Base-by-base conservation (phyloP, 805 yeast genomes). In the Wickerhamiella galacta region DNA sequence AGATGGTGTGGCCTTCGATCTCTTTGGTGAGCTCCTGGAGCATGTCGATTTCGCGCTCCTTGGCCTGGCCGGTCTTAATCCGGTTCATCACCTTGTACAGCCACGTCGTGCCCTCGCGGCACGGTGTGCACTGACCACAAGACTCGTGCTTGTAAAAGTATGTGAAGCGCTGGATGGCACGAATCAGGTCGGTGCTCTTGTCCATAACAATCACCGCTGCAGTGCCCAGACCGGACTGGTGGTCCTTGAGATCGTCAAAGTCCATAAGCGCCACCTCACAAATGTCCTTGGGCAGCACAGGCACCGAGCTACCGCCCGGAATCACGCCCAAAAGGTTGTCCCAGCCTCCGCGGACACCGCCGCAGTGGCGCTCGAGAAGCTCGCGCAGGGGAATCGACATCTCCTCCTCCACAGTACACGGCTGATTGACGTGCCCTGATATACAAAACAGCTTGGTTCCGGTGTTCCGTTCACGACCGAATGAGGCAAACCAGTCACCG, bases 81-180 rank as follows among this genome's bases (percentile, higher is more conserved):
- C 93, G 69, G 52, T 75, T 76, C 93, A 81, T 81, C 70, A 79
- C 74, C 58, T 71, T 76, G 39, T 66, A 63, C 46, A 81, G 62
- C 77, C 87, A 81, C 15, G 92, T 75, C 28, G 93, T 80, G 37
- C 94, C 94, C 60, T 81, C 93, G 55, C 94, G 72, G 61, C 93
- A 81, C 38, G 93, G 93, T 3, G 93, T 81, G 63, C 93, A 81
- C 61, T 81, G 93, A 38, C 93, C 93, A 61, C 93, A 81, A 6
- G 90, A 76, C 64, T 81, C 93, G 60, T 81, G 93, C 63, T 76
- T 78, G 64, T 79, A 81, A 57, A 81, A 81, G 28, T 78, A 72
- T 28, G 87, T 57, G 49, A 81, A 70, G 57, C 93, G 68, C 58
- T 81, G 92, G 53, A 81, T 81, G 45, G 87, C 90, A 43, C 82